Evolutionary conservation across 202 grass and related monocot genomes (phyloP), one percentile per base, ranked within the genome.

Genomic region (Digitaria exilis): DNA sequence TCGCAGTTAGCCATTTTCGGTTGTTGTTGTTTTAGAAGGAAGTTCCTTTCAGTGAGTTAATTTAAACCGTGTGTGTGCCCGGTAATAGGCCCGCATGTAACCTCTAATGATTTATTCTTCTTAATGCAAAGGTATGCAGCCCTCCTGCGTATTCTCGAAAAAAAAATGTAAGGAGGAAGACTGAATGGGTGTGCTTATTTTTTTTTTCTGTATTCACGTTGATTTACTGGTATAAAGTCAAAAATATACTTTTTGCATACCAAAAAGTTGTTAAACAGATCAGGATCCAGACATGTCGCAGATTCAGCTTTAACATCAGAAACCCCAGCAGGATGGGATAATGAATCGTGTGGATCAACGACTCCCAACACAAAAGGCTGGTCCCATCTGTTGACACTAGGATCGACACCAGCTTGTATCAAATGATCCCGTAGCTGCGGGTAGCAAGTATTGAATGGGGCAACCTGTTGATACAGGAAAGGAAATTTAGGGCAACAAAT

Each of bases 371-470:
- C 91, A 95, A 92, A 90, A 57, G 91, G 89, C 63, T 94, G 91
- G 71, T 98, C 89, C 96, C 96, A 98, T 85, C 87, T 98, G 49
- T 98, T 98, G 83, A 90, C 35, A 78, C 83, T 50, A 7, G 87
- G 80, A 71, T 98, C 87, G 29, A 98, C 84, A 81, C 91, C 93
- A 72, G 87, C 89, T 92, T 98, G 93, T 4, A n/a, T 41, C 84
- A 99, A 43, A 80, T 99, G 96, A 69, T 94, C 89, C 61, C 68
- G 84, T 68, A 99, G 79, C 80, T 92, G 88, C 50, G 93, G 83
- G 85, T 99, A 96, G 71, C 89, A 89, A 4, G 96, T 94, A 92
- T 99, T 99, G 83, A 99, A 99, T 81, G 96, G 96, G 79, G 93
- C 96, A 85, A 99, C 93, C 93, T 96, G 87, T 89, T 73, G 70